A percentile compares a stretch with the other conserved stretches of the same genome.
phyloP scores from a whole-genome alignment of 2,329 filamentous ascomycete species.

The Leptodontidium sp. region DNA sequence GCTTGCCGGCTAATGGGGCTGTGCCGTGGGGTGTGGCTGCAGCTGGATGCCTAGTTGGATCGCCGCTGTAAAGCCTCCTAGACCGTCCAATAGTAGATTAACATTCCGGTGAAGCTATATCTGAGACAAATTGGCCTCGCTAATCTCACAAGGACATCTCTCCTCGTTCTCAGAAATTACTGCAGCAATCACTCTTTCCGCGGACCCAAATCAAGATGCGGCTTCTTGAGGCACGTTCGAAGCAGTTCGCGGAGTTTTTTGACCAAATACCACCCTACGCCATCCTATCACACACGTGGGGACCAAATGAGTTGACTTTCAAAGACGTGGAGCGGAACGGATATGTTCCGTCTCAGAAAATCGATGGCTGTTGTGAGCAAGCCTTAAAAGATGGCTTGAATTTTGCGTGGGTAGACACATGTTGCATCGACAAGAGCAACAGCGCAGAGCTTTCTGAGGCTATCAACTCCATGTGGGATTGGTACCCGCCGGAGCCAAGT shows the following conservation, averaged over 20 bases:
- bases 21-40: too few relatives aligned
- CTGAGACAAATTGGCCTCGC: too few relatives aligned
- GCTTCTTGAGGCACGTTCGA: constrained; percentile 19
- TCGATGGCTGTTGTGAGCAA: constrained; percentile 25
- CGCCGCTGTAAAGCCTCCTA: too few relatives aligned
- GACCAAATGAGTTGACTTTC: constrained; percentile 40
- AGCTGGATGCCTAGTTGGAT: too few relatives aligned
- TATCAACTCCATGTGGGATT: constrained; percentile 23
- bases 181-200: too few relatives aligned
- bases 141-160: too few relatives aligned
- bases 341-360: constrained; percentile 4
- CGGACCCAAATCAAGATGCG: constrained; percentile 17
- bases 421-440: constrained; percentile 33
- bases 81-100: too few relatives aligned
- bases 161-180: too few relatives aligned
- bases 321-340: background rate
- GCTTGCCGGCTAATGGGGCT: too few relatives aligned
- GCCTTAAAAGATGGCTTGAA: constrained; percentile 22
- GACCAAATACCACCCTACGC: constrained; percentile 44
- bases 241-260: constrained; percentile 25
- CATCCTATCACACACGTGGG: constrained; percentile 53
- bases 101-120: too few relatives aligned
- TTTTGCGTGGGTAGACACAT: constrained; percentile 29
- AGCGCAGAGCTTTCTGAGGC: constrained; percentile 24
- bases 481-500: constrained; percentile 22